phyloP scores from a whole-genome alignment of 208 protist species.

The Angomonas deanei region DNA sequence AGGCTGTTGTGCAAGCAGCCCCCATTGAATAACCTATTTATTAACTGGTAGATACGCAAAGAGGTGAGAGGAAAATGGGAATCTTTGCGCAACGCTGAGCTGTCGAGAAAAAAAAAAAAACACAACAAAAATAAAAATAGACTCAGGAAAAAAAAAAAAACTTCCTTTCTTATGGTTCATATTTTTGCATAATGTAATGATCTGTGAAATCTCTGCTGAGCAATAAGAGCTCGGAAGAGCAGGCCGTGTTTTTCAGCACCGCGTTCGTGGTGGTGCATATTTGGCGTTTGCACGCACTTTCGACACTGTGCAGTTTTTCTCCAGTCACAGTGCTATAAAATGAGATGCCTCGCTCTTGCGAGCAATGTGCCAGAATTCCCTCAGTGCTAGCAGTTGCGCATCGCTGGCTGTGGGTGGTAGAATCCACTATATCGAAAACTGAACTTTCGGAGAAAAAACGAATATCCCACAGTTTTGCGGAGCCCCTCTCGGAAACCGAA shows the following conservation, averaged over 20 bases:
- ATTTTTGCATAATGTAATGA: background rate
- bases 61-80: conserved; percentile 4
- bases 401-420: conserved; percentile 6
- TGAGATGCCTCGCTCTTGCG: background rate
- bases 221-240: background rate
- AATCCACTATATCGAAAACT: conserved; percentile 10
- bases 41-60: background rate
- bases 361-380: background rate
- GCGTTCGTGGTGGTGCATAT: background rate
- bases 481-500: conserved; percentile 42
- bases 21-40: background rate
- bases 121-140: background rate
- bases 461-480: conserved; percentile 62
- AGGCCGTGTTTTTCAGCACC: background rate
- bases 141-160: background rate
- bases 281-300: background rate
- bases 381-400: background rate
- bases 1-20: background rate
- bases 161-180: background rate
- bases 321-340: background rate
- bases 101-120: background rate
- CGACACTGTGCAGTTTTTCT: background rate
- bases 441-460: conserved; percentile 26
- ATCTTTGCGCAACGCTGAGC: background rate
- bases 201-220: background rate